These are phyloP conservation scores for Suhomyces sp. DNA, from an alignment of 805 yeast species.

Conservation along the genomic window DNA sequence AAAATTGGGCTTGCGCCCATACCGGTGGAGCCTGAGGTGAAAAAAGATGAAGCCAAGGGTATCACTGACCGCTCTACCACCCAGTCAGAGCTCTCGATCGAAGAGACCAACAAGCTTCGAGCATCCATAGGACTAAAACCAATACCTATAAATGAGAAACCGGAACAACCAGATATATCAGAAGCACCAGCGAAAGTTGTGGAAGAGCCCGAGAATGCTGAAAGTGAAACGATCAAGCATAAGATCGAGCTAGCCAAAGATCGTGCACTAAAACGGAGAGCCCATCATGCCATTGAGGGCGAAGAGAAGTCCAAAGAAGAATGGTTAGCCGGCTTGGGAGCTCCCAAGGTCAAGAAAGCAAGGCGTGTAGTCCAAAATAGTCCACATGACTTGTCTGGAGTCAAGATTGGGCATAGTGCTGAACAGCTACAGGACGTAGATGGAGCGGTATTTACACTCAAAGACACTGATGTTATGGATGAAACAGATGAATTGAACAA, in stretches of 20 bases:
- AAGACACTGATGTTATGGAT: conserved; percentile 44
- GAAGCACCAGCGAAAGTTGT: not conserved
- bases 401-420: conserved; percentile 45
- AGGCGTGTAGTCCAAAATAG: not conserved
- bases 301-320: conserved; percentile 33
- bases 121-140: conserved; percentile 53
- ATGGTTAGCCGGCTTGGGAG: conserved; percentile 38
- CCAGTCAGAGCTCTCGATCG: conserved; percentile 33
- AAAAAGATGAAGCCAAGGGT: not conserved
- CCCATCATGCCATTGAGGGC: conserved; percentile 4
- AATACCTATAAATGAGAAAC: conserved; percentile 24
- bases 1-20: conserved; percentile 41
- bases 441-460: conserved; percentile 55
- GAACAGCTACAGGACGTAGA: conserved; percentile 38
- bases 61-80: not conserved
- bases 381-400: conserved; percentile 28
- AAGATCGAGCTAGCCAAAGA: conserved; percentile 18
- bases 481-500: conserved; percentile 36
- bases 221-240: conserved; percentile 9
- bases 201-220: not conserved
- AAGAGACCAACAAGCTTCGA: conserved; percentile 57
- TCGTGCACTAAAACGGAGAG: conserved; percentile 18
- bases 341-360: conserved; percentile 9
- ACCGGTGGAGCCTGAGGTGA: conserved; percentile 9
- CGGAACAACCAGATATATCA: not conserved